A percentile compares a stretch with the other conserved stretches of the same genome.
Evolutionary conservation across 495 filamentous ascomycete genomes (phyloP).

Genomic region (Tricharina praecox): DNA sequence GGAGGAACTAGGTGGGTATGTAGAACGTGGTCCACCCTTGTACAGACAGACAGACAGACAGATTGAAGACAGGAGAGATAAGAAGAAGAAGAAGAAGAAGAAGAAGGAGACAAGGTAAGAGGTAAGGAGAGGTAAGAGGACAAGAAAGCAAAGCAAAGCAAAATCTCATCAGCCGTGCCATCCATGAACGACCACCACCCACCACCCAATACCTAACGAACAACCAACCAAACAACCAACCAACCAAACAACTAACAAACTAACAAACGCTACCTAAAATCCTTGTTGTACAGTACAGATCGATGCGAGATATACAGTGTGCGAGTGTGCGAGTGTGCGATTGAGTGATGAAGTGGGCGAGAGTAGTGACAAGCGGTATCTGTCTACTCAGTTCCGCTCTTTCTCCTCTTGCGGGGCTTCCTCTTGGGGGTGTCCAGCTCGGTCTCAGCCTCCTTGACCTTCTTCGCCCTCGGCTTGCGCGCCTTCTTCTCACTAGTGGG

Average conservation of each 20-base stretch:
- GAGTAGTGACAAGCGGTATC: not conserved
- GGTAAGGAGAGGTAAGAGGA: not conserved
- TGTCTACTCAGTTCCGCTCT: conserved; percentile 5
- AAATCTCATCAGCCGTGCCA: too few species aligned
- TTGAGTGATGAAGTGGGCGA: not conserved
- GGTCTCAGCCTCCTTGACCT: conserved; percentile 16
- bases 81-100: not conserved
- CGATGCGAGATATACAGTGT: not conserved
- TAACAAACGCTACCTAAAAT: too few species aligned
- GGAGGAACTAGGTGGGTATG: too few species aligned
- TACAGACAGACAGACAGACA: too few species aligned
- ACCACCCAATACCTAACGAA: too few species aligned
- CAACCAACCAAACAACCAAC: too few species aligned
- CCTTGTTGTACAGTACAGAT: not conserved
- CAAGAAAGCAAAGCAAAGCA: too few species aligned
- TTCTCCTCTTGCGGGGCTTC: conserved; percentile 20
- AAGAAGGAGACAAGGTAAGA: not conserved
- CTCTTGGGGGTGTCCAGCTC: conserved; percentile 18
- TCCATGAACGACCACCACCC: too few species aligned
- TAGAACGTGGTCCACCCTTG: too few species aligned
- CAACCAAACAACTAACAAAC: too few species aligned
- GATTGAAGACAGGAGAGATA: not conserved
- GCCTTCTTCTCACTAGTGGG: conserved; percentile 14
- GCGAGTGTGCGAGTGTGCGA: too few species aligned
- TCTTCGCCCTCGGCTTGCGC: conserved; percentile 16